These are phyloP conservation scores for Phytopythium montanum DNA, from an alignment of 352 stramenopile species.

Conservation along the genomic window DNA sequence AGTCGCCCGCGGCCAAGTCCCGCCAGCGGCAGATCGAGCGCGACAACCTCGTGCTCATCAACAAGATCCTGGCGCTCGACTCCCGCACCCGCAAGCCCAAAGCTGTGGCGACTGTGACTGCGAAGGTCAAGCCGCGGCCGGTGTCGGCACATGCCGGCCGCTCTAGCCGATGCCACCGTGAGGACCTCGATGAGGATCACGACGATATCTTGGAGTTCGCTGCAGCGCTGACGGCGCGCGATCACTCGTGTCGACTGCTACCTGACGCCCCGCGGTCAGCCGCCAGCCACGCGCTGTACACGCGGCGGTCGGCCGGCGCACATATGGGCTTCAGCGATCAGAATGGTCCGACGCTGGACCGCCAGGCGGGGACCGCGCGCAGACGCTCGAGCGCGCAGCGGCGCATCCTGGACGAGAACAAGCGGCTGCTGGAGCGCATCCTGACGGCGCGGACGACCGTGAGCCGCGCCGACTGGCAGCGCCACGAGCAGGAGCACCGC, in stretches of 20 bases:
- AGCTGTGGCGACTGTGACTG: too few species aligned
- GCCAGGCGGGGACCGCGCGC: slow-evolving; percentile 19
- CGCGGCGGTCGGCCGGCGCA: slow-evolving; percentile 35
- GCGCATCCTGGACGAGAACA: slow-evolving; percentile 50
- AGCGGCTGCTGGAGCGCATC: slow-evolving; percentile 42
- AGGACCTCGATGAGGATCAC: background rate
- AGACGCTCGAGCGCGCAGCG: slow-evolving; percentile 27
- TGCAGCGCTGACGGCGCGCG: background rate
- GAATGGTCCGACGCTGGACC: slow-evolving; percentile 32
- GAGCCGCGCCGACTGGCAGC: slow-evolving; percentile 28
- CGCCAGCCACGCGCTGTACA: slow-evolving; percentile 47
- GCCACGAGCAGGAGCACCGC: slow-evolving; percentile 37
- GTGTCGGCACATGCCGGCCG: background rate
- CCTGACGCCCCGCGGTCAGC: slow-evolving; percentile 25
- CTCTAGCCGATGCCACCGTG: background rate
- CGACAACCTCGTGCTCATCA: slow-evolving; percentile 57
- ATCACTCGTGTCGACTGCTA: slow-evolving; percentile 3
- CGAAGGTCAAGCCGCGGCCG: background rate
- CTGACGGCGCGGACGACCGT: slow-evolving; percentile 39
- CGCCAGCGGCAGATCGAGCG: slow-evolving; percentile 51
- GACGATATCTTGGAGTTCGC: background rate
- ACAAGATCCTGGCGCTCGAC: slow-evolving; percentile 53
- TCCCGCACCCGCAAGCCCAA: slow-evolving; percentile 11
- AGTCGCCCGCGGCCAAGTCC: slow-evolving; percentile 43
- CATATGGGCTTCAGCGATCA: slow-evolving; percentile 48